Base-by-base conservation (phyloP, 2,329 filamentous ascomycete genomes). In the Teratosphaeria epicoccoides region DNA sequence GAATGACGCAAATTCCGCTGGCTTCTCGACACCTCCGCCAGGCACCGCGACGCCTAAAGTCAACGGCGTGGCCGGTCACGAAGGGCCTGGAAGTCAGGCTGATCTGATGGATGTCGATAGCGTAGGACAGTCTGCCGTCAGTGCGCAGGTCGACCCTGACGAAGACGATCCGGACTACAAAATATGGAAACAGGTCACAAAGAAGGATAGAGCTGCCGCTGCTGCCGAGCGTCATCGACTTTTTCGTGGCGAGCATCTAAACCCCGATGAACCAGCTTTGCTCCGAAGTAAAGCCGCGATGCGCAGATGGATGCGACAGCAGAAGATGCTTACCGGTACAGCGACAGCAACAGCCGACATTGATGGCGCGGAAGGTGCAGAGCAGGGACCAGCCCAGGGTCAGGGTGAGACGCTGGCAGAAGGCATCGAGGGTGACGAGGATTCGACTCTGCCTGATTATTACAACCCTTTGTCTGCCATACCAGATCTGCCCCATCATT, bases 121-220 rank as follows among this genome's bases (percentile, higher is more conserved):
- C 0, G 69, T 75, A 29, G 72, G 70, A n/a, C 80, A 84, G 5
- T 84, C 83, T 2, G 73, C 88, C 37, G 77, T 87, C 51, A 80
- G 80, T 14, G 77, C 85, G 53, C 79, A 80, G 25, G 86, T 94
- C 60, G 87, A 95, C 59, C 78, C 80, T 11, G 88, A 88, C 59
- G 82, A 94, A 60, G 90, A 97, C 61, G 90, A 97, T 53, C 73
- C 79, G 1, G 91, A 96, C 65, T 95, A 93, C 72, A 95, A 94
- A 67, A 87, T 93, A 29, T 98, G 94, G 93, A 98, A 97, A 72
- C 91, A 97, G 69, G 88, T 95, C 40, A 98, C 93, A 1, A 97
- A 97, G 71, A 96, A 93, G 66, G 90, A 95, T 63, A 84, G 93
- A 56, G 93, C 93, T 3, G 74, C 85, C 23, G 82, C 91, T 49